phyloP scores from a whole-genome alignment of 441 rosid genomes.

The Erysimum cheiri region DNA sequence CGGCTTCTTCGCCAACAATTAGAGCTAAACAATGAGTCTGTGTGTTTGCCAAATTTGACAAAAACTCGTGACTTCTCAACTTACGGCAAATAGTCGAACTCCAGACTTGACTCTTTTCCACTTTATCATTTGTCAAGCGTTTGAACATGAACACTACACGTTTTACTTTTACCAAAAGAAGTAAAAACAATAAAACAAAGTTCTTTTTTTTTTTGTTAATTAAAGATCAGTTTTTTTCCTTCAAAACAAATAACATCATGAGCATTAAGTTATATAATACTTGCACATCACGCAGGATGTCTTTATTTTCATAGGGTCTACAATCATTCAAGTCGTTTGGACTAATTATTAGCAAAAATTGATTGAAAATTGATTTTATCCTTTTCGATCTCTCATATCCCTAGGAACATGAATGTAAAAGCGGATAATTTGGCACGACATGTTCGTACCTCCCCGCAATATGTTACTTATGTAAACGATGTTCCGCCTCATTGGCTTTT shows the following conservation, averaged over 20 bases:
- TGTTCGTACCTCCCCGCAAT: too few relatives aligned
- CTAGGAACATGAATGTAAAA: too few relatives aligned
- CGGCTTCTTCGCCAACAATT: conserved; percentile 3
- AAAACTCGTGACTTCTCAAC: conserved; percentile 7
- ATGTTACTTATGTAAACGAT: too few relatives aligned
- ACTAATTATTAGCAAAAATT: conserved; percentile 11
- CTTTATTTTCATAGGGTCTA: conserved; percentile 25
- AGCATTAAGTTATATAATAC: not conserved
- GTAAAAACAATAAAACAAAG: not conserved
- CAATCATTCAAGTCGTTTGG: conserved; percentile 28
- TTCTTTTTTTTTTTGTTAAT: not conserved
- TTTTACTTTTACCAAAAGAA: conserved; percentile 4
- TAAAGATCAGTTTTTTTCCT: not conserved
- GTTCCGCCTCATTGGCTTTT: too few relatives aligned
- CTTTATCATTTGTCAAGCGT: not conserved
- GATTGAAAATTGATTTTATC: too few relatives aligned
- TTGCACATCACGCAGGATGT: conserved; percentile 16
- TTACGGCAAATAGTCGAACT: conserved; percentile 10
- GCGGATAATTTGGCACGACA: too few relatives aligned
- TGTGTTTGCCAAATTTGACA: conserved; percentile 27
- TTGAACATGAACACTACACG: not conserved
- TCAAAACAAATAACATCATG: conserved; percentile 3
- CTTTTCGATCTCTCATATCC: too few relatives aligned
- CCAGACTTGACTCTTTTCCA: conserved; percentile 9
- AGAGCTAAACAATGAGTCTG: not conserved